Evolutionary conservation across 2,329 filamentous ascomycete genomes (phyloP), one percentile per base, ranked within the genome.

Genomic region (Botrytis aclada): DNA sequence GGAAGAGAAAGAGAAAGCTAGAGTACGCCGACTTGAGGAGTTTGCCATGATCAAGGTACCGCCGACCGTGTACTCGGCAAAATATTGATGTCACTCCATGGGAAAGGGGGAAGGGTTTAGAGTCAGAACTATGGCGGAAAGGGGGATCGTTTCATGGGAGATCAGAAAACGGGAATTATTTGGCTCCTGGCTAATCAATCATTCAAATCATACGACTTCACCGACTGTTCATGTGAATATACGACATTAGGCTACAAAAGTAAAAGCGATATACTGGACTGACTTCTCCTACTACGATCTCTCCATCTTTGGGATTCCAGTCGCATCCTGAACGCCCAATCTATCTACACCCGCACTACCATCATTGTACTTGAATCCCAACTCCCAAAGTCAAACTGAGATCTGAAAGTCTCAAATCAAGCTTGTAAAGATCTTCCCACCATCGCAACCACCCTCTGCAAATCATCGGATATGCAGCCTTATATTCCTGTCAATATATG

Each of bases 81-180:
- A 29, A 10, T 25, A 18, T 56, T 56, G 47, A 67, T 14, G 20
- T 16, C 10, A 7, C 1, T 56, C 32, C 8, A 16, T 14, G 51
- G 3, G 7, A 3, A 54, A 10, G 4, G 4, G 5, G 54, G 14
- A 22, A n/a, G 5, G 3, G 0, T 4, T n/a, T 51, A n/a, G 25
- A n/a, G 10, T 41, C 10, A 12, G 8, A 14, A 8, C 4, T 67
- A 29, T 56, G 34, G 18, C 22, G 7, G 4, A 7, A 29, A 29
- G 6, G 25, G 20, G 34, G 6, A 6, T 6, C 9, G 9, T 41
- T 43, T 25, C 6, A 16, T 56, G 18, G 47, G 3, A 41, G 6
- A 32, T n/a, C 4, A n/a, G 22, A 8, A 16, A 9, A 39, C 0
- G 12, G 39, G 14, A 22, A 1, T 12, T 18, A 39, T 39, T 18